Percentiles rank a stretch among this genome's conserved stretches.
Conservation (phyloP, 495 filamentous ascomycete species). For the Acidomyces sp. region DNA sequence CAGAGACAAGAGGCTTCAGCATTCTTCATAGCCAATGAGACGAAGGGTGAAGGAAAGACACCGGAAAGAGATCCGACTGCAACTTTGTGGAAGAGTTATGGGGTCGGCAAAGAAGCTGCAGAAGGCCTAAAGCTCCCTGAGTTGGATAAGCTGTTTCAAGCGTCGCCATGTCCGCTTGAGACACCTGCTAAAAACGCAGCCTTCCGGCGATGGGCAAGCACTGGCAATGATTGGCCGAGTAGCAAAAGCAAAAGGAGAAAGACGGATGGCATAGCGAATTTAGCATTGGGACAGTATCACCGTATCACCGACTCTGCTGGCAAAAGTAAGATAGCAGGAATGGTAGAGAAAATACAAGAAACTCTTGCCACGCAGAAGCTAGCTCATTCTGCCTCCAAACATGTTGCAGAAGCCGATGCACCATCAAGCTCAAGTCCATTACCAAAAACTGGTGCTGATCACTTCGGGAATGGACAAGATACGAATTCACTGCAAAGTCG, state of each 20-base stretch:
- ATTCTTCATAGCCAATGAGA: slow-evolving; percentile 33
- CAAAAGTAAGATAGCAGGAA: slow-evolving; percentile 45
- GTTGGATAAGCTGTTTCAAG: slow-evolving; percentile 27
- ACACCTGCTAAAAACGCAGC: slow-evolving; percentile 24
- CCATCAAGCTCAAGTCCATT: slow-evolving; percentile 46
- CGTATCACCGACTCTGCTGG: slow-evolving; percentile 12
- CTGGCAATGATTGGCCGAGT: slow-evolving; percentile 50
- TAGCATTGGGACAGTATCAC: slow-evolving; percentile 17
- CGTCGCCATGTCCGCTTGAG: slow-evolving; percentile 26
- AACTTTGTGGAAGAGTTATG: slow-evolving; percentile 80
- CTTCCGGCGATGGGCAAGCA: slow-evolving; percentile 41
- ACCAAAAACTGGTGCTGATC: slow-evolving; percentile 30
- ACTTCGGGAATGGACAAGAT: slow-evolving; percentile 25
- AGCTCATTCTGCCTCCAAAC: slow-evolving; percentile 17
- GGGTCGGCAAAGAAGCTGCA: slow-evolving; percentile 13
- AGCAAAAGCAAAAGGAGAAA: slow-evolving; percentile 39
- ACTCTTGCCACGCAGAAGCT: slow-evolving; percentile 36
- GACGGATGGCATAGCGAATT: slow-evolving; percentile 38
- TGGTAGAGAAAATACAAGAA: slow-evolving; percentile 56
- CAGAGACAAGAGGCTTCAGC: slow-evolving; percentile 41
- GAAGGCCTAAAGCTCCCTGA: slow-evolving; percentile 17
- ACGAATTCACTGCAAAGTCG: slow-evolving; percentile 36
- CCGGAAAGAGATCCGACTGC: slow-evolving; percentile 69
- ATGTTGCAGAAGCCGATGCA: slow-evolving; percentile 11
- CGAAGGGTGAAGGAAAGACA: slow-evolving; percentile 45